A percentile compares a stretch with the other conserved stretches of the same genome.
Evolutionary conservation across 495 filamentous ascomycete species (phyloP).

Genomic region (Penicillium pulvis): DNA sequence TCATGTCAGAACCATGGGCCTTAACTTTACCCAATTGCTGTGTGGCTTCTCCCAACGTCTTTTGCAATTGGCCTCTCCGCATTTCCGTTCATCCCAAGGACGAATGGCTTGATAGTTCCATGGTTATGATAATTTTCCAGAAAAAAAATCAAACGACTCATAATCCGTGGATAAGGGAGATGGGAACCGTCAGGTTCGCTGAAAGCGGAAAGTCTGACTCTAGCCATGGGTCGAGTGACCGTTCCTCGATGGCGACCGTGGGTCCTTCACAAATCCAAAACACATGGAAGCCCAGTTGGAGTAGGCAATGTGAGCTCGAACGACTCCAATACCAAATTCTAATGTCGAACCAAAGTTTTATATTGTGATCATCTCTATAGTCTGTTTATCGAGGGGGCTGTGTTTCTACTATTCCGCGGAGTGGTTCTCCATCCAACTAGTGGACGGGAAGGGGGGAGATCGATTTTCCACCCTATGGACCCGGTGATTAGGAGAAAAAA

Average conservation of each 20-base stretch:
- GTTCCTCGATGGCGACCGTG: constrained; percentile 25
- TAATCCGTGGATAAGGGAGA: not conserved
- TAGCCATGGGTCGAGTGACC: constrained; percentile 19
- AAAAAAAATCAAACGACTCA: constrained; percentile 12
- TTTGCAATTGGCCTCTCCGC: constrained; percentile 24
- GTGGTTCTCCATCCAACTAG: constrained; percentile 5
- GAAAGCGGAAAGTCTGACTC: constrained; percentile 15
- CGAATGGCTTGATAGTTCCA: constrained; percentile 13
- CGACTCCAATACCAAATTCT: not conserved
- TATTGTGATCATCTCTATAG: constrained; percentile 9
- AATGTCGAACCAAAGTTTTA: constrained; percentile 2
- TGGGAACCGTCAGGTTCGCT: not conserved
- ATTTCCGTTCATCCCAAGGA: constrained; percentile 14
- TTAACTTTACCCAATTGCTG: not conserved
- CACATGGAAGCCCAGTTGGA: not conserved
- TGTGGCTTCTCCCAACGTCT: not conserved
- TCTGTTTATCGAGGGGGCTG: constrained; percentile 1
- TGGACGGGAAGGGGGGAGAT: constrained; percentile 3
- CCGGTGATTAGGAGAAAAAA: not conserved
- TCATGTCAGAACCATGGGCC: constrained; percentile 12
- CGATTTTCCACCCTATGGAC: not conserved
- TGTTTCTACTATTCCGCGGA: not conserved
- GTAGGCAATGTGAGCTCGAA: not conserved
- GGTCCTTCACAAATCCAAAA: constrained; percentile 9
- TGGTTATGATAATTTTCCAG: constrained; percentile 20